Base-by-base conservation (phyloP, 768 basidiomycete species). In the Coprinopsis sp. region DNA sequence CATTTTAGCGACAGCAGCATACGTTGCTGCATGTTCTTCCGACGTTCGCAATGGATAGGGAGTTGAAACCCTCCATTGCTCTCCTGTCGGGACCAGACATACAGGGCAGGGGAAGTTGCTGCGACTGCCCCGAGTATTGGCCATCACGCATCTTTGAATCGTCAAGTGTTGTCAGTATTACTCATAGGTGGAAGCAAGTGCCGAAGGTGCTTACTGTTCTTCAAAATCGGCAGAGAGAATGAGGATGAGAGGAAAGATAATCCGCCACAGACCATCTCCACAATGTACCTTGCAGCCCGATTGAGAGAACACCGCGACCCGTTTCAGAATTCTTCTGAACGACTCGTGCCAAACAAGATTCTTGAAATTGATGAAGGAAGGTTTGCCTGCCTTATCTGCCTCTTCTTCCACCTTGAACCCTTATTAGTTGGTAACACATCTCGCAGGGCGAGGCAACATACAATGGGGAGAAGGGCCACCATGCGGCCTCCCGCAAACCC, bases 161-260 rank as follows among this genome's bases (percentile, higher is more conserved):
- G 13, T 24, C 28, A 23, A 6, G 14, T n/a, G n/a, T n/a, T 12
- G 21, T 10, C 27, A 47, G 4, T 39, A 22, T 12, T 18, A 18
- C 13, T 14, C 16, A 25, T 30, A 33, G 27, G 7, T 5, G 22
- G 19, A 10, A 6, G 16, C n/a, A 10, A 39, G 18, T 33, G 40
- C 34, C 8, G 24, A 46, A n/a, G 25, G 3, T 2, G 41, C 67
- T 21, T 61, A 76, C 74, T 69, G 66, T 59, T 77, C 72, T 49
- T 76, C 65, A 43, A 71, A 76, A 43, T 76, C 71, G 4, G 65
- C 63, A 6, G 64, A 68, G 1, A 72, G 51, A 3, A 73, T 69
- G 0, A 71, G 25, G 16, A 76, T 56, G 6, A 67, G 22, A 1
- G 69, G 71, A 24, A 60, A 74, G 0, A 76, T 33, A 11, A 31